Conservation (phyloP, 192 early-diverging fungal genomes). For the Gamsiella multidivaricata region DNA sequence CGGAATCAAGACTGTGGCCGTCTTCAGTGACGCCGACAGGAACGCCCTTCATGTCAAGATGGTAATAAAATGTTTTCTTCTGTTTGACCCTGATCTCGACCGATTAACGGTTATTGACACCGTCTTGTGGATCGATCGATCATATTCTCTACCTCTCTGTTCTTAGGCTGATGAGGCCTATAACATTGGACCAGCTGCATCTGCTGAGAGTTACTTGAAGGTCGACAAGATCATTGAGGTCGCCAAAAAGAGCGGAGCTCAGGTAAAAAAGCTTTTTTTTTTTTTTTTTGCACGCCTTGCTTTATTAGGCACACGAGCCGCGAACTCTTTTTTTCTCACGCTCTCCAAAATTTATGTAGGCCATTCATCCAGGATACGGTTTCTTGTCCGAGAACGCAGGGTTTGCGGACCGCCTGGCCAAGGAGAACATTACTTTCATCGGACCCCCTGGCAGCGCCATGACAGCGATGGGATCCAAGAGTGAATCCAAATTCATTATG, state of each 20-base stretch:
- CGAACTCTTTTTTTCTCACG: neutral
- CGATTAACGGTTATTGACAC: too few species aligned
- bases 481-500: constrained; percentile 94
- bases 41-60: constrained; percentile 85
- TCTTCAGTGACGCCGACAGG: constrained; percentile 93
- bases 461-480: constrained; percentile 93
- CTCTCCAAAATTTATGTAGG: constrained; percentile 56
- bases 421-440: constrained; percentile 83
- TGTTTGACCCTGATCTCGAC: too few species aligned
- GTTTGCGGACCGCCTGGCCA: constrained; percentile 82
- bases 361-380: constrained; percentile 97
- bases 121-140: too few species aligned
- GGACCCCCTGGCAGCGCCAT: constrained; percentile 92
- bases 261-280: constrained; percentile 57
- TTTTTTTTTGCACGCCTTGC: neutral
- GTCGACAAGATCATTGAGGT: constrained; percentile 86
- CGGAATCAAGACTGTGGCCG: constrained; percentile 96
- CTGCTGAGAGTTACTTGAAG: constrained; percentile 84
- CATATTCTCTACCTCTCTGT: neutral
- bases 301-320: neutral
- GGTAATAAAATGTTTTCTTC: constrained; percentile 54
- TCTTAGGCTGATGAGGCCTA: constrained; percentile 92
- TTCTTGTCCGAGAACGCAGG: constrained; percentile 94
- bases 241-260: constrained; percentile 77
- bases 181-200: constrained; percentile 86